phyloP scores from a whole-genome alignment of 768 basidiomycete genomes.

The Trametes villosa region DNA sequence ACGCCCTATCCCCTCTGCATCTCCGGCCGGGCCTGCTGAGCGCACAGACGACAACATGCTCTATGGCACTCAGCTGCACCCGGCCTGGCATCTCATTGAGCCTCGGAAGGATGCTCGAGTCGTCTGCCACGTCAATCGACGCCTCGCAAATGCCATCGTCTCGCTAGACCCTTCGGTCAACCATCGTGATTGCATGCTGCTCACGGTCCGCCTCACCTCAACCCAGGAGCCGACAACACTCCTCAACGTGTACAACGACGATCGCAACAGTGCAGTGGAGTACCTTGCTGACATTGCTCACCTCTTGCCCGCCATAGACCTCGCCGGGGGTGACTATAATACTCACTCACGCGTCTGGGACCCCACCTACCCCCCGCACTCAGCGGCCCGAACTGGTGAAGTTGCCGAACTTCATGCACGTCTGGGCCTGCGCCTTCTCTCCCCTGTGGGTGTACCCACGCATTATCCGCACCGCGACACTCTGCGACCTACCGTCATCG shows the following conservation, averaged over 20 bases:
- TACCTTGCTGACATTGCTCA: not conserved
- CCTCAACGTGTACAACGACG: conserved; percentile 4
- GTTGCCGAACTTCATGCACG: not conserved
- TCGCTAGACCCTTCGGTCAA: not conserved
- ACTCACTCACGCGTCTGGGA: not conserved
- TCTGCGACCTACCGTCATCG: not conserved
- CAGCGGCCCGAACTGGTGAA: not conserved
- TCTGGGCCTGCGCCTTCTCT: not conserved
- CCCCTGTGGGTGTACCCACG: not conserved
- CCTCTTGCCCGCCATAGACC: not conserved
- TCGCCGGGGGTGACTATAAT: conserved; percentile 3
- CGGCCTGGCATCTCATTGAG: not conserved
- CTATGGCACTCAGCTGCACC: conserved; percentile 7
- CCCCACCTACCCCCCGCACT: conserved; percentile 1
- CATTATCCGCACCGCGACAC: not conserved
- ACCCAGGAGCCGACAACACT: not conserved
- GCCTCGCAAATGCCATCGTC: not conserved
- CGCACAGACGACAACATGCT: conserved; percentile 5
- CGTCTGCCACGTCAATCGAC: conserved; percentile 1
- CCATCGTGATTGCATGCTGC: conserved; percentile 6
- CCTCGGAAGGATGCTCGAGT: not conserved
- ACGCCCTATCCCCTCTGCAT: conserved; percentile 2
- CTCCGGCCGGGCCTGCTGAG: not conserved
- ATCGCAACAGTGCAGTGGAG: not conserved
- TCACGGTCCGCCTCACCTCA: not conserved